These are phyloP conservation scores for Pythium guiyangense DNA, from an alignment of 352 stramenopile genomes.

Conservation along the genomic window DNA sequence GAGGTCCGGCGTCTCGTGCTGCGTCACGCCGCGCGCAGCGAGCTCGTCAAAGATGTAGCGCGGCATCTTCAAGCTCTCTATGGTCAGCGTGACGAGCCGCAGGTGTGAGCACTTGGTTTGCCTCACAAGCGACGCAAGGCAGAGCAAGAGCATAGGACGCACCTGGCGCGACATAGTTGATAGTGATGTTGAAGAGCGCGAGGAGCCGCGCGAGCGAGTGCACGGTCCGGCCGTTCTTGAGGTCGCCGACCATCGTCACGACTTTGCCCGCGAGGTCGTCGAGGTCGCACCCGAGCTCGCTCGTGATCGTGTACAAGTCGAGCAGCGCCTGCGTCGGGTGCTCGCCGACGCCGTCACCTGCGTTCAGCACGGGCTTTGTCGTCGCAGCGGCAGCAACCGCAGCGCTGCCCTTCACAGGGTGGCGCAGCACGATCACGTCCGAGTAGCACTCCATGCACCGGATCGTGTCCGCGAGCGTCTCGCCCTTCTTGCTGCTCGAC, in stretches of 20 bases:
- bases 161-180: constrained; percentile 91
- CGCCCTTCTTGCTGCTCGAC: constrained; percentile 96
- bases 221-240: constrained; percentile 98
- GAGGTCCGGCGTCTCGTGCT: constrained; percentile 85
- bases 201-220: constrained; percentile 97
- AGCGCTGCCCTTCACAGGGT: constrained; percentile 89
- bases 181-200: constrained; percentile 83
- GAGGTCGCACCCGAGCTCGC: constrained; percentile 66
- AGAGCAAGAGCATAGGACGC: constrained; percentile 3
- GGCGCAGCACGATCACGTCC: constrained; percentile 94
- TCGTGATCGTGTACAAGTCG: constrained; percentile 97
- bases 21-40: constrained; percentile 57
- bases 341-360: constrained; percentile 94
- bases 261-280: constrained; percentile 77
- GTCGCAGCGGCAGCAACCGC: constrained; percentile 66
- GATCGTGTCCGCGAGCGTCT: constrained; percentile 98
- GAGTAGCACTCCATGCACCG: constrained; percentile 95
- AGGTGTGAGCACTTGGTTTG: background rate
- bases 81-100: background rate
- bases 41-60: constrained; percentile 79
- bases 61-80: constrained; percentile 80
- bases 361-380: constrained; percentile 94
- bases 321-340: constrained; percentile 99
- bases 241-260: constrained; percentile 97
- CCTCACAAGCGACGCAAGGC: background rate